Evolutionary conservation across 2,329 filamentous ascomycete genomes (phyloP).

Genomic region (Sodiomyces alkalinus): DNA sequence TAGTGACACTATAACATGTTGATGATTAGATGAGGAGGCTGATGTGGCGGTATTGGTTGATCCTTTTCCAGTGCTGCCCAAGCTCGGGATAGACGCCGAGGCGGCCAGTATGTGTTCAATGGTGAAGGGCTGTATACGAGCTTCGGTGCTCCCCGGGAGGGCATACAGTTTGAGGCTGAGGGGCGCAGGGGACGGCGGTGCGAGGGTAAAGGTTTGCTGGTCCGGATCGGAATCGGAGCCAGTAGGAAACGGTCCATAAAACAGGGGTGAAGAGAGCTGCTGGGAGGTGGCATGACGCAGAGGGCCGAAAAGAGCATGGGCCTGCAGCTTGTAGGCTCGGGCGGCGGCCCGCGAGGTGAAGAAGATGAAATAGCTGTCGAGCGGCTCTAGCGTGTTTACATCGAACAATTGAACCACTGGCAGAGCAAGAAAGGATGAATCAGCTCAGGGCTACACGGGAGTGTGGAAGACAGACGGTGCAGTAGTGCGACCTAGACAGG

Average conservation of each 20-base stretch:
- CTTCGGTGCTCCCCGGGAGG: conserved; percentile 14
- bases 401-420: conserved; percentile 50
- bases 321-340: conserved; percentile 40
- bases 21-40: too few species aligned
- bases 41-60: too few species aligned
- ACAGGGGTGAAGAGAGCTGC: conserved; percentile 20
- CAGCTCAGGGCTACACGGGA: too few species aligned
- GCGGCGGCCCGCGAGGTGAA: conserved; percentile 49
- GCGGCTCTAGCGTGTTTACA: conserved; percentile 43
- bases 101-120: conserved; percentile 5
- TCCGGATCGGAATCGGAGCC: conserved; percentile 28
- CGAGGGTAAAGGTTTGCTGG: conserved; percentile 31
- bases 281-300: conserved; percentile 17
- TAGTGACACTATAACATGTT: conserved; percentile 20
- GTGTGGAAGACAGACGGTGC: too few species aligned
- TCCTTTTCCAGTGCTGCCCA: too few species aligned
- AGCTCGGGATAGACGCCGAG: conserved; percentile 9
- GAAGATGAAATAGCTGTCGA: conserved; percentile 53
- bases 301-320: conserved; percentile 18
- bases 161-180: conserved; percentile 8
- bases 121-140: conserved; percentile 5
- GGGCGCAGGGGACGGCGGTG: conserved; percentile 21
- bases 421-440: conserved; percentile 2
- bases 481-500: too few species aligned
- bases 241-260: too few species aligned